A percentile compares a stretch with the other conserved stretches of the same genome.
phyloP scores from a whole-genome alignment of 768 basidiomycete species.

The Termitomyces sp. region DNA sequence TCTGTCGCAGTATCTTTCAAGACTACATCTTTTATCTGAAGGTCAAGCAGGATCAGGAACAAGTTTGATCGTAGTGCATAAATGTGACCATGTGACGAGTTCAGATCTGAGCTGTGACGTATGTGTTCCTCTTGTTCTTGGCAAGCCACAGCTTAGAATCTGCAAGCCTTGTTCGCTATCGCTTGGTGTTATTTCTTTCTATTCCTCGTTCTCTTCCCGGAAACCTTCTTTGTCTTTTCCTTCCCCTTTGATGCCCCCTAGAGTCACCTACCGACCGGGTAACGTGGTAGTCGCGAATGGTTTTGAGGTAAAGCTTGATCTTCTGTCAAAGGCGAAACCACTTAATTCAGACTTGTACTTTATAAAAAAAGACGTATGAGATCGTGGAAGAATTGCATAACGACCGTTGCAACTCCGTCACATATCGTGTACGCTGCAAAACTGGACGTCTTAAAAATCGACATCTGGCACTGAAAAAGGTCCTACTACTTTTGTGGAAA shows the following conservation, averaged over 20 bases:
- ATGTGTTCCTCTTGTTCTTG: neutral
- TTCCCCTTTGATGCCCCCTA: neutral
- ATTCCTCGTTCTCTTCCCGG: neutral
- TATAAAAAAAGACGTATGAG: constrained; percentile 24
- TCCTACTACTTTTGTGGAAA: constrained; percentile 10
- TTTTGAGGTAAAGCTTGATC: constrained; percentile 12
- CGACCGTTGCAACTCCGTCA: constrained; percentile 17
- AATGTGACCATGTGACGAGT: neutral
- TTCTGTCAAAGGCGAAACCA: neutral
- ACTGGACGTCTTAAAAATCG: constrained; percentile 38
- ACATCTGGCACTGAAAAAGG: constrained; percentile 38
- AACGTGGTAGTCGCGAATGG: constrained; percentile 13
- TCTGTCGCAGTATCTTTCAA: neutral
- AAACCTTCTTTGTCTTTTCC: neutral
- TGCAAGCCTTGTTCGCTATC: neutral
- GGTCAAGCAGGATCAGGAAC: no score
- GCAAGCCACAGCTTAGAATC: neutral
- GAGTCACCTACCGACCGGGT: neutral
- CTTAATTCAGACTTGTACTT: constrained; percentile 17
- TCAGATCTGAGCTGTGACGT: neutral
- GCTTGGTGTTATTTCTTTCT: neutral
- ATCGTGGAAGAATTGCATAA: constrained; percentile 27
- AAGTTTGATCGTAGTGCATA: neutral
- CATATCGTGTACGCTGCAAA: constrained; percentile 36
- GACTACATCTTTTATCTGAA: neutral